phyloP scores from a whole-genome alignment of 768 basidiomycete genomes.

The Candolleomyces efflorescens region DNA sequence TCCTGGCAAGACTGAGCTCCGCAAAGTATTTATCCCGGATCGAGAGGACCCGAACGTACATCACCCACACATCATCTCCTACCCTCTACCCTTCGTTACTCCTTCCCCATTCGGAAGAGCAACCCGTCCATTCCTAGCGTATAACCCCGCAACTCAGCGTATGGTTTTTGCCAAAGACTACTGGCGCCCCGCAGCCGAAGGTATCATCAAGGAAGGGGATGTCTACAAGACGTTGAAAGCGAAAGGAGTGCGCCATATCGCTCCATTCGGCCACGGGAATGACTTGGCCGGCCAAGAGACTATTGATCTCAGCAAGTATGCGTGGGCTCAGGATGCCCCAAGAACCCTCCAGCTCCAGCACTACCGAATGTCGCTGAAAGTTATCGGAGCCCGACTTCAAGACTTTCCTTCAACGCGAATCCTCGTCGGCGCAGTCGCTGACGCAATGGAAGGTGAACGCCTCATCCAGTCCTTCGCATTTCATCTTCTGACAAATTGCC shows the following conservation, averaged over 20 bases:
- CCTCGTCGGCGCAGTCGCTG: conserved; percentile 12
- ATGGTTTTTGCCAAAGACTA: conserved; percentile 24
- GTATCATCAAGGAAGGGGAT: background rate
- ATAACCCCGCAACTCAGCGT: conserved; percentile 6
- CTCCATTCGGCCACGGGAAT: conserved; percentile 18
- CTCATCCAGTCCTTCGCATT: background rate
- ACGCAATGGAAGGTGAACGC: conserved; percentile 13
- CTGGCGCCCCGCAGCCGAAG: conserved; percentile 15
- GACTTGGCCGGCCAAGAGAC: conserved; percentile 14
- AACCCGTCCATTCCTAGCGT: conserved; percentile 17
- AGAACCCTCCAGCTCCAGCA: conserved; percentile 5
- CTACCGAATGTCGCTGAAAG: conserved; percentile 9
- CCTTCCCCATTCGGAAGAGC: conserved; percentile 17
- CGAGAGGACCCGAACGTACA: background rate
- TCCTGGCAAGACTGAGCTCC: too few relatives aligned
- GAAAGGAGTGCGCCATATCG: conserved; percentile 14
- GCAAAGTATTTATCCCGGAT: conserved; percentile 4
- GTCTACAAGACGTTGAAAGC: conserved; percentile 9
- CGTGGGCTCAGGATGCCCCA: background rate
- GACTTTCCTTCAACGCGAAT: conserved; percentile 6
- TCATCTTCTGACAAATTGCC: background rate
- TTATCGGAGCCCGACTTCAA: background rate
- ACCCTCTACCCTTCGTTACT: conserved; percentile 3
- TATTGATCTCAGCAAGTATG: background rate
- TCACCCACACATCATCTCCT: conserved; percentile 9